Evolutionary conservation across 345 rosid species (phyloP).

Genomic region (Lepidium sativum): DNA sequence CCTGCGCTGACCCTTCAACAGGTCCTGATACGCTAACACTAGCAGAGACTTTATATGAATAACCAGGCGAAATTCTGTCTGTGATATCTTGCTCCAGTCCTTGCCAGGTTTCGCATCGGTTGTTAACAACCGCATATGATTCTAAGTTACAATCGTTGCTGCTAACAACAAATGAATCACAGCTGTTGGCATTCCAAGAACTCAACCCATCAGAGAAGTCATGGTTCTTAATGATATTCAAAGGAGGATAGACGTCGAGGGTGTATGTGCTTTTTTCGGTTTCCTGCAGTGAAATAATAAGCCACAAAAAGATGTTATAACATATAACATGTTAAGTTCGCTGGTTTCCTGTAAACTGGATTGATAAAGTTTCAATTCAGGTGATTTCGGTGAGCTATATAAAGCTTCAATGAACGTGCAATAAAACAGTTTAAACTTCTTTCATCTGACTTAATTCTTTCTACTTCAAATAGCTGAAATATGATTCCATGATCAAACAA

Average conservation of each 20-base stretch:
- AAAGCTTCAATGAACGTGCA: neutral
- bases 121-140: constrained; percentile 63
- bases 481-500: neutral
- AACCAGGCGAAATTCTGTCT: constrained; percentile 44
- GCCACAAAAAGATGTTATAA: neutral
- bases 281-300: constrained; percentile 9
- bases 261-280: neutral
- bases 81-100: constrained; percentile 93
- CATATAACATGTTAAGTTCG: neutral
- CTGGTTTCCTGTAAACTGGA: neutral
- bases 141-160: constrained; percentile 29
- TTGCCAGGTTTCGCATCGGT: constrained; percentile 87
- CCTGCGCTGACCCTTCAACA: constrained; percentile 45
- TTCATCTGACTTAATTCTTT: neutral
- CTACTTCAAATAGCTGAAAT: neutral
- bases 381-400: neutral
- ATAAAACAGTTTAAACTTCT: neutral
- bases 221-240: constrained; percentile 53
- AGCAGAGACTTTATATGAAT: constrained; percentile 57
- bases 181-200: constrained; percentile 64
- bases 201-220: constrained; percentile 70
- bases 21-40: constrained; percentile 63
- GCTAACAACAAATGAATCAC: constrained; percentile 56
- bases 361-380: neutral
- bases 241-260: neutral